These are phyloP conservation scores for Cyberlindnera xylosilytica DNA, from an alignment of 805 yeast genomes.

Conservation along the genomic window DNA sequence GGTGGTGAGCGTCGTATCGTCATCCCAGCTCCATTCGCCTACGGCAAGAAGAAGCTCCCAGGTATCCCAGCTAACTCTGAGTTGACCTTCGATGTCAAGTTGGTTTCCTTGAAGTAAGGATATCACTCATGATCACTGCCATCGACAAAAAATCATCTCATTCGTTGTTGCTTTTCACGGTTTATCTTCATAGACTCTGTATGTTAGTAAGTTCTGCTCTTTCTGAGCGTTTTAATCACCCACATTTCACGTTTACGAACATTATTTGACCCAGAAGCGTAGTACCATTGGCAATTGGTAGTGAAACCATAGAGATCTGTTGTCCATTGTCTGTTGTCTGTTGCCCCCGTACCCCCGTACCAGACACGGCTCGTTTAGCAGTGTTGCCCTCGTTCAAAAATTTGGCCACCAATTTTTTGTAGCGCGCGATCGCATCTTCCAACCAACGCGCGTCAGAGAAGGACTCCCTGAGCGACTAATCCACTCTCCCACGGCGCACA, in stretches of 20 bases:
- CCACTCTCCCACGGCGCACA: background rate
- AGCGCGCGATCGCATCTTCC: conserved; percentile 6
- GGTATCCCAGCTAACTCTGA: conserved; percentile 98
- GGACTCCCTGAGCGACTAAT: background rate
- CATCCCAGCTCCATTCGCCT: conserved; percentile 94
- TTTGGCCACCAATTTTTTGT: background rate
- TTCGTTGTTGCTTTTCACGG: background rate
- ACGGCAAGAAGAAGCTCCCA: conserved; percentile 91
- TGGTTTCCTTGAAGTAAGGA: conserved; percentile 77
- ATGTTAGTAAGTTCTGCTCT: background rate
- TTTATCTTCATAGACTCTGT: background rate
- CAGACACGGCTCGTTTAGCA: no score
- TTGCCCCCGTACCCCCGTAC: no score
- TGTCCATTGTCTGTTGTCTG: no score
- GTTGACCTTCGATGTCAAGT: conserved; percentile 92
- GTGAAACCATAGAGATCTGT: no score
- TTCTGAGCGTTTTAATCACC: background rate
- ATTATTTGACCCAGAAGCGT: no score
- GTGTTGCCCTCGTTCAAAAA: background rate
- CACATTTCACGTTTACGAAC: background rate
- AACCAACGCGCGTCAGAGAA: background rate
- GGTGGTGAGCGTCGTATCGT: conserved; percentile 98
- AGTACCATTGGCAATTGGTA: no score
- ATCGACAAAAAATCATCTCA: background rate
- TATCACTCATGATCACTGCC: background rate